Conservation (phyloP, 1,284 basidiomycete genomes). For the Lentinula novae-zelandiae region DNA sequence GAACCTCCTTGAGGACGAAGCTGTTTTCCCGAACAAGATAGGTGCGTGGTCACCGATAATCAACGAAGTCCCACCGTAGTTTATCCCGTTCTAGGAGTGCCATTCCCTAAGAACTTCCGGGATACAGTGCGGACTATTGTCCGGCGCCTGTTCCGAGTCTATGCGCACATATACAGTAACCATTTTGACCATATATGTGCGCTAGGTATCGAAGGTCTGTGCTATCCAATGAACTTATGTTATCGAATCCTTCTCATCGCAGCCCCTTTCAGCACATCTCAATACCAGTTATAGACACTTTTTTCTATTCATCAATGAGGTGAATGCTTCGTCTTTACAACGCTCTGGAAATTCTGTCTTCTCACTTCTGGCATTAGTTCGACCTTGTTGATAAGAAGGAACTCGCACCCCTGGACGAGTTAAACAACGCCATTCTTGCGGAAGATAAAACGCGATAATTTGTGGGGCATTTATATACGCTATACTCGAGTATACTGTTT, state of each 20-base stretch:
- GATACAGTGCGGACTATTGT: slow-evolving; percentile 92
- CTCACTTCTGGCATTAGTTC: slow-evolving; percentile 54
- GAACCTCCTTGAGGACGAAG: slow-evolving; percentile 88
- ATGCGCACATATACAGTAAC: slow-evolving; percentile 98
- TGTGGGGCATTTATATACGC: neutral
- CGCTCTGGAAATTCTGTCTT: neutral
- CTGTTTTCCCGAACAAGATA: slow-evolving; percentile 92
- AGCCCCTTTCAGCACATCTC: slow-evolving; percentile 73
- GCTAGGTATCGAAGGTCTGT: slow-evolving; percentile 91
- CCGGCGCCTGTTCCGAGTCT: slow-evolving; percentile 92
- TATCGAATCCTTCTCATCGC: neutral
- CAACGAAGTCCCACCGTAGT: neutral
- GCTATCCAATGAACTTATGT: neutral
- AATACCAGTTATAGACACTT: slow-evolving; percentile 99
- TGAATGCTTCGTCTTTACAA: slow-evolving; percentile 27
- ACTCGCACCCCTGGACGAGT: slow-evolving; percentile 91
- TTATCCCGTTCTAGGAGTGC: slow-evolving; percentile 57
- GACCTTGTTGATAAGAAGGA: slow-evolving; percentile 97
- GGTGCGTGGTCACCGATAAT: slow-evolving; percentile 43
- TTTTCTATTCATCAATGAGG: slow-evolving; percentile 95
- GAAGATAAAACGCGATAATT: slow-evolving; percentile 67
- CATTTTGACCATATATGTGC: slow-evolving; percentile 99
- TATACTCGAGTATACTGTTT: neutral
- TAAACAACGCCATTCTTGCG: slow-evolving; percentile 92
- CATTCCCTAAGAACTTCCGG: slow-evolving; percentile 90